Base-by-base conservation (phyloP, 1,284 basidiomycete genomes). In the Termitomyces sp. region DNA sequence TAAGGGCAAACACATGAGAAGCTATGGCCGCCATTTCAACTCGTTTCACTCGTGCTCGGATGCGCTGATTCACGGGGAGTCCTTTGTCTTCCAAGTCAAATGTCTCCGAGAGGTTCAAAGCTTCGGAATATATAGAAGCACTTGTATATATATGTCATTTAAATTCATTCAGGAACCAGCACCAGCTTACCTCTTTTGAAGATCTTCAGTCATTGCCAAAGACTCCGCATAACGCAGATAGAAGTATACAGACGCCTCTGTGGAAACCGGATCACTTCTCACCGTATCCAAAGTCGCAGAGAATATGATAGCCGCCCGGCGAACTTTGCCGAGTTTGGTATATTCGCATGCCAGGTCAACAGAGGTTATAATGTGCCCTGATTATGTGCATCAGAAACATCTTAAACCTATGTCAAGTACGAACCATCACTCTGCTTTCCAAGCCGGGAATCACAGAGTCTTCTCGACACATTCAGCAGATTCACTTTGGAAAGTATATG, bases 261-360 rank as follows among this genome's bases (percentile, higher is more conserved):
- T 74, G 1, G 80, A 75, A 5, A 74, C 65, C 13, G 69, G 63
- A 2, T 68, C 68, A 37, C 64, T 68, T 45, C 74, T 72, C 18
- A 83, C 68, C 6, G 74, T 60, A 30, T 72, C 74, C 14, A 80
- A 68, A 1, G 78, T 77, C 47, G 80, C 81, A 8, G 70, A 73
- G 60, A 91, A 88, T 13, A 93, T 76, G 1, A 70, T 66, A 0
- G 72, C 73, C 0, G 91, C 91, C 38, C 86, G 80, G 43, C 79
- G 78, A 0, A 73, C 69, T 66, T 88, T 91, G 2, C 93, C 93
- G 0, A 96, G 76, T 42, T 78, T 80, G 34, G 84, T 71, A 62
- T 93, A 92, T 62, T 93, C 88, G 43, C 82, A 75, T 0, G 87
- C 92, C 1, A 95, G 77, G 30, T 85, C 80, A 1, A 85, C 71